Evolutionary conservation across 2,329 filamentous ascomycete genomes (phyloP).

Genomic region (Pleurostoma richardsiae): DNA sequence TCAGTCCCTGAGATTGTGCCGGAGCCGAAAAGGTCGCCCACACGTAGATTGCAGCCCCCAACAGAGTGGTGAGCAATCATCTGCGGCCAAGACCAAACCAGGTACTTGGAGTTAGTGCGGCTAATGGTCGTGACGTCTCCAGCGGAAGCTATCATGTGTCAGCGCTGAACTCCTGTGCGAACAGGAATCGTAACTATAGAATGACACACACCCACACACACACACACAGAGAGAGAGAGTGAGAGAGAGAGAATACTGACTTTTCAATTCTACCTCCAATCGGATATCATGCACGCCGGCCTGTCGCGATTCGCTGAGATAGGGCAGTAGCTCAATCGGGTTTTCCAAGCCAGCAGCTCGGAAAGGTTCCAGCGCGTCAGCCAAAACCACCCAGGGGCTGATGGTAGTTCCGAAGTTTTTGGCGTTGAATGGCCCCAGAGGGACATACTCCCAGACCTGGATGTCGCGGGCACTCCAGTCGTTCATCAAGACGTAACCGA

Average conservation of each 20-base stretch:
- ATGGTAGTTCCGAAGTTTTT: slow-evolving; percentile 59
- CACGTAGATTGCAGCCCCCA: slow-evolving; percentile 68
- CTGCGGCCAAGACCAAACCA: slow-evolving; percentile 76
- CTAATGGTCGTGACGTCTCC: slow-evolving; percentile 17
- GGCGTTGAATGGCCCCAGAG: slow-evolving; percentile 56
- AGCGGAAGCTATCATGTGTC: slow-evolving; percentile 5
- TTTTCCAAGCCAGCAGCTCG: slow-evolving; percentile 21
- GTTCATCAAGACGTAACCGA: slow-evolving; percentile 63
- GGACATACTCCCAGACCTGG: slow-evolving; percentile 56
- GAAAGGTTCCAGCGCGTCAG: slow-evolving; percentile 45
- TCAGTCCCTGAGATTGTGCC: slow-evolving; percentile 69
- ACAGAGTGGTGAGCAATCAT: slow-evolving; percentile 78
- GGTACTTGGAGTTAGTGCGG: slow-evolving; percentile 29
- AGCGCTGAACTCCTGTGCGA: no score
- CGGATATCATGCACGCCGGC: slow-evolving; percentile 28
- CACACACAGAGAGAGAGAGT: background rate
- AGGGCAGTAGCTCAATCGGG: slow-evolving; percentile 26
- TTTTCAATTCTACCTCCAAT: slow-evolving; percentile 31
- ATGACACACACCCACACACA: no score
- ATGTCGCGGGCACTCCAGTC: slow-evolving; percentile 62
- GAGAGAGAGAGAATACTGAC: slow-evolving; percentile 19
- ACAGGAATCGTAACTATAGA: no score
- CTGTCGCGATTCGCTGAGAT: slow-evolving; percentile 51
- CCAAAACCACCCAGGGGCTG: slow-evolving; percentile 57
- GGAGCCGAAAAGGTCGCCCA: slow-evolving; percentile 71